Percentiles rank a stretch among this genome's conserved stretches.
Evolutionary conservation across 805 yeast genomes (phyloP).

Genomic region (Starmera amethionina): DNA sequence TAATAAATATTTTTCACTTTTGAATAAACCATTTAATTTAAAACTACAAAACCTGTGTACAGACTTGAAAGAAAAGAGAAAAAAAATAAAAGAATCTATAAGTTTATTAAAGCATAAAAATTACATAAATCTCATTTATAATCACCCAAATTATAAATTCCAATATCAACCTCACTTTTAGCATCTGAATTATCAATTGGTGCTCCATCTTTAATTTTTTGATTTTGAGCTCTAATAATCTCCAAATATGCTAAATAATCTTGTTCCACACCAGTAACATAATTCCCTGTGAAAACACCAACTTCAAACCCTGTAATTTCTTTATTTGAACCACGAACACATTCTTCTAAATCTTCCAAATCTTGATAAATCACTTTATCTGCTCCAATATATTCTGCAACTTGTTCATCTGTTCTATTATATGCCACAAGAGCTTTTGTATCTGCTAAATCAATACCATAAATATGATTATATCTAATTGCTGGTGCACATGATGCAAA

Average conservation of each 20-base stretch:
- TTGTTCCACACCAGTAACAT: slow-evolving; percentile 90
- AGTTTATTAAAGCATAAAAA: no score
- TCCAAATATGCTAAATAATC: slow-evolving; percentile 76
- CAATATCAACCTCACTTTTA: slow-evolving; percentile 71
- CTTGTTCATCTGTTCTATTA: slow-evolving; percentile 62
- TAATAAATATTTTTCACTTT: no score
- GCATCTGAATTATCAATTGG: slow-evolving; percentile 45
- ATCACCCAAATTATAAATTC: slow-evolving; percentile 50
- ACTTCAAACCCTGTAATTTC: slow-evolving; percentile 67
- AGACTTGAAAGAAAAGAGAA: no score
- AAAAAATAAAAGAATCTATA: no score
- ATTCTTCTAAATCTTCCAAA: slow-evolving; percentile 69
- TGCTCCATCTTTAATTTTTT: slow-evolving; percentile 38
- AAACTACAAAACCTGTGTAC: no score
- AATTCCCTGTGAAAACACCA: slow-evolving; percentile 93
- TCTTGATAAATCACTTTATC: slow-evolving; percentile 87
- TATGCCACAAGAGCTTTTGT: slow-evolving; percentile 89
- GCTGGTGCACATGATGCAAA: slow-evolving; percentile 98
- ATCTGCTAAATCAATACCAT: slow-evolving; percentile 96
- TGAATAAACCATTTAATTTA: no score
- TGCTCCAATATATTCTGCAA: slow-evolving; percentile 75
- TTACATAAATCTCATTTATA: slow-evolving; percentile 18
- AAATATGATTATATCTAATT: slow-evolving; percentile 91
- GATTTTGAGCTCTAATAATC: slow-evolving; percentile 70
- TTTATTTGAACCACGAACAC: slow-evolving; percentile 45